Evolutionary conservation across 495 filamentous ascomycete species (phyloP).

Genomic region (Letharia lupina): DNA sequence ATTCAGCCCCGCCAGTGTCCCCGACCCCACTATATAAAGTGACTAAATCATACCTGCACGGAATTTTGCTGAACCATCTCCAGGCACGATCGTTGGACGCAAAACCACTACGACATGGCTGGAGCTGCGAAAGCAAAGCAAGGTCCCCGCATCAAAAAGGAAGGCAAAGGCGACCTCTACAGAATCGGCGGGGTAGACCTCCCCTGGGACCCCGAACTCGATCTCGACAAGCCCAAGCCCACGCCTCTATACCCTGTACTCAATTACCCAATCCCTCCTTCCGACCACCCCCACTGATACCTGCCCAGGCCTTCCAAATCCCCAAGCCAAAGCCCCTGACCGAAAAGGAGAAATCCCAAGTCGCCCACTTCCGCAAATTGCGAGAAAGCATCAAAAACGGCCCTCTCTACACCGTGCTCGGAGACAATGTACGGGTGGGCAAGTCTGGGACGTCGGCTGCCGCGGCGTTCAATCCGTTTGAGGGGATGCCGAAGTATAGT

Average conservation of each 20-base stretch:
- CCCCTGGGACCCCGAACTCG: constrained; percentile 31
- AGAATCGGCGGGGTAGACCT: constrained; percentile 24
- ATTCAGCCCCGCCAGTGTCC: constrained; percentile 5
- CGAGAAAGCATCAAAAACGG: constrained; percentile 49
- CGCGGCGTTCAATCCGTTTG: constrained; percentile 46
- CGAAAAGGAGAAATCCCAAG: constrained; percentile 26
- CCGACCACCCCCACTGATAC: not conserved
- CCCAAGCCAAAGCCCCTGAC: constrained; percentile 29
- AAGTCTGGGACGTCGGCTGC: constrained; percentile 21
- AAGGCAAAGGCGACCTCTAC: constrained; percentile 15
- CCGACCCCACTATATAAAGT: not conserved
- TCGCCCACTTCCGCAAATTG: constrained; percentile 40
- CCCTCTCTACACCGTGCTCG: constrained; percentile 49
- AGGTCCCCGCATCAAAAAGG: constrained; percentile 14
- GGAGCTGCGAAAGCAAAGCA: not conserved
- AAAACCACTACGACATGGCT: constrained; percentile 2
- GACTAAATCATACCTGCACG: not conserved
- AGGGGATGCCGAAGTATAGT: constrained; percentile 52
- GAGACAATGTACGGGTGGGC: constrained; percentile 36
- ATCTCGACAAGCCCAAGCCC: constrained; percentile 28
- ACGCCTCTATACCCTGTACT: constrained; percentile 34
- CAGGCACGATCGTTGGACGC: not conserved
- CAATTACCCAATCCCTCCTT: not conserved
- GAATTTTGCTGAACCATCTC: not conserved
- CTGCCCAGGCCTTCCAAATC: constrained; percentile 19